phyloP scores from a whole-genome alignment of 352 stramenopile species.

The Globisporangium orthogonon region DNA sequence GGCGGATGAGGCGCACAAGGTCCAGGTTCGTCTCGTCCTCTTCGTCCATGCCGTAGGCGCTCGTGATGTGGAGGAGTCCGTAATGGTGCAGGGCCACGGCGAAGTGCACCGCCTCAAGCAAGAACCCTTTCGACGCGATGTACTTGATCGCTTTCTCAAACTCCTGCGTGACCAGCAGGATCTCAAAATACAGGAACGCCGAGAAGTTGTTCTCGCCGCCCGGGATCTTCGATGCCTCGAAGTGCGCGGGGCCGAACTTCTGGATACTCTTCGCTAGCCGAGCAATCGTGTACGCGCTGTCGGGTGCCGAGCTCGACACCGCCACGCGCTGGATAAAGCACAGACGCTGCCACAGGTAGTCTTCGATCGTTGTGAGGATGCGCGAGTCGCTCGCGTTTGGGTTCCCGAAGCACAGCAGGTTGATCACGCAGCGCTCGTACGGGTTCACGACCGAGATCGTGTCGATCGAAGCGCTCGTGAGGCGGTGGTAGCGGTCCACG shows the following conservation, averaged over 20 bases:
- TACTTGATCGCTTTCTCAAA: slow-evolving; percentile 83
- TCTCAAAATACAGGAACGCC: slow-evolving; percentile 76
- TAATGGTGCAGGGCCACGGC: slow-evolving; percentile 77
- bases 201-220: slow-evolving; percentile 32
- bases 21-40: slow-evolving; percentile 61
- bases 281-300: slow-evolving; percentile 59
- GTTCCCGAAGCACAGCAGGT: slow-evolving; percentile 74
- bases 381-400: slow-evolving; percentile 66
- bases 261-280: slow-evolving; percentile 66
- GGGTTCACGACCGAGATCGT: slow-evolving; percentile 61
- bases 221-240: slow-evolving; percentile 39
- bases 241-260: slow-evolving; percentile 67
- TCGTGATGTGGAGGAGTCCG: slow-evolving; percentile 58
- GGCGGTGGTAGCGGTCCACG: slow-evolving; percentile 58
- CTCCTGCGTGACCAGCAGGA: slow-evolving; percentile 71
- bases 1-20: slow-evolving; percentile 68
- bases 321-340: slow-evolving; percentile 67
- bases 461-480: slow-evolving; percentile 68
- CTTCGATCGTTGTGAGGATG: slow-evolving; percentile 77
- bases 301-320: slow-evolving; percentile 24
- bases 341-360: slow-evolving; percentile 82
- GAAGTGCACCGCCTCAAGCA: slow-evolving; percentile 79
- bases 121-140: slow-evolving; percentile 63
- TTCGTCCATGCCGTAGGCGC: slow-evolving; percentile 43
- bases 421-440: slow-evolving; percentile 79